Conservation (phyloP, 768 basidiomycete species). For the Phanerochaete sordida region DNA sequence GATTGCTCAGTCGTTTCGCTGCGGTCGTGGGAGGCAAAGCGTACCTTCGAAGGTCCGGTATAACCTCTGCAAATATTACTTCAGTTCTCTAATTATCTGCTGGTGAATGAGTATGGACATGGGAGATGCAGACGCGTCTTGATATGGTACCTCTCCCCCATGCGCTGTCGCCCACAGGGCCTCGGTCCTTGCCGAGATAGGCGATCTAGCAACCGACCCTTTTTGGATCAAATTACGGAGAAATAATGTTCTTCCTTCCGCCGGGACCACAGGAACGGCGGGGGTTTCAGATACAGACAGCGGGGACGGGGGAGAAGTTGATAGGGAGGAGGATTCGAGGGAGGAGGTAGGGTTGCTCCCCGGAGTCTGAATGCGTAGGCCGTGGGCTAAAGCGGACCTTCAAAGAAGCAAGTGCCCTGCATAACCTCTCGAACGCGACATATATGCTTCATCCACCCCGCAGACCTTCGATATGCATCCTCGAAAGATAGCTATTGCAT, state of each 20-base stretch:
- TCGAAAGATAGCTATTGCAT: too few species aligned
- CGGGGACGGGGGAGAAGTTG: too few species aligned
- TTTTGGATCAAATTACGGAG: background rate
- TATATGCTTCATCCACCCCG: too few species aligned
- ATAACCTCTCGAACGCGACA: too few species aligned
- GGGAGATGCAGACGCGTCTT: background rate
- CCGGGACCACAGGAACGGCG: background rate
- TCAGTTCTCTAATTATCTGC: background rate
- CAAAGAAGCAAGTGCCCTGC: too few species aligned
- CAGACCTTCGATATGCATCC: too few species aligned
- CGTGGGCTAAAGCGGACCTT: too few species aligned
- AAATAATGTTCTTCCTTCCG: background rate
- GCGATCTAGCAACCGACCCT: background rate
- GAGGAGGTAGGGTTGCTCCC: too few species aligned
- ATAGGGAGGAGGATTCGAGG: too few species aligned
- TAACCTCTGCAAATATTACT: background rate
- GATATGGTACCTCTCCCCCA: background rate
- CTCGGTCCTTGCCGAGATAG: slow-evolving; percentile 2
- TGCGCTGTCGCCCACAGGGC: background rate
- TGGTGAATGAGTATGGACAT: background rate
- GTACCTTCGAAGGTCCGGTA: background rate
- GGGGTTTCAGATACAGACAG: background rate
- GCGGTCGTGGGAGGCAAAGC: background rate
- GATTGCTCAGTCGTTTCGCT: background rate
- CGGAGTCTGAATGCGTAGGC: too few species aligned